These are phyloP conservation scores for Pyrus betulifolia DNA, from an alignment of 306 rosid species.

Conservation along the genomic window DNA sequence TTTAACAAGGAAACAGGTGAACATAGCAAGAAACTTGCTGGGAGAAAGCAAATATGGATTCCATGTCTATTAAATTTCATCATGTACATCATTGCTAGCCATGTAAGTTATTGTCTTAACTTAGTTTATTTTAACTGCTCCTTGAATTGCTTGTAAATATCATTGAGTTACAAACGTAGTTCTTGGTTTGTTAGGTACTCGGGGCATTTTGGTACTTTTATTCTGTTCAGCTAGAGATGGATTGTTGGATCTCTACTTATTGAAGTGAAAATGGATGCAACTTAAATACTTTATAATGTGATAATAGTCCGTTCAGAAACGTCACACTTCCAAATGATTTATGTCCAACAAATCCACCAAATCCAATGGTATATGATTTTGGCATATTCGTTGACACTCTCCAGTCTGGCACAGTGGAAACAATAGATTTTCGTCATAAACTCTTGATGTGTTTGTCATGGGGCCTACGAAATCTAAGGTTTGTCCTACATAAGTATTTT, in stretches of 20 bases:
- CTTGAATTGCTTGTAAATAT: too few relatives aligned
- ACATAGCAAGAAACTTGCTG: too few relatives aligned
- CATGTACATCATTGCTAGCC: too few relatives aligned
- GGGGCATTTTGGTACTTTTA: conserved; percentile 18
- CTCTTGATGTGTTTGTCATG: conserved; percentile 21
- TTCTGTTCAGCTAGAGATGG: neutral
- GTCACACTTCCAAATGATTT: neutral
- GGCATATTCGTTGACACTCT: conserved; percentile 1
- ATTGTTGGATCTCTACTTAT: conserved; percentile 2
- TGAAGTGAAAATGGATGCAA: neutral
- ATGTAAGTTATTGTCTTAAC: too few relatives aligned
- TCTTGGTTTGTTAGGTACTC: neutral
- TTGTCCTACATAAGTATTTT: neutral
- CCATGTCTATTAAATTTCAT: too few relatives aligned
- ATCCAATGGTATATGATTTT: neutral
- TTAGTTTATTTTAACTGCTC: too few relatives aligned
- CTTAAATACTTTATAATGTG: neutral
- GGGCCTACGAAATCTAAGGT: conserved; percentile 34
- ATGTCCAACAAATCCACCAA: neutral
- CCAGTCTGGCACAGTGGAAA: neutral
- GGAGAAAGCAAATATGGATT: too few relatives aligned
- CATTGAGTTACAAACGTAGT: too few relatives aligned
- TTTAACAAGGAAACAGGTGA: too few relatives aligned
- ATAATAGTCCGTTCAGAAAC: neutral
- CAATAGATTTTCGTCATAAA: conserved; percentile 10